A percentile compares a stretch with the other conserved stretches of the same genome.
Conservation (phyloP, 805 yeast genomes). For the Wickerhamiella nectarea region DNA sequence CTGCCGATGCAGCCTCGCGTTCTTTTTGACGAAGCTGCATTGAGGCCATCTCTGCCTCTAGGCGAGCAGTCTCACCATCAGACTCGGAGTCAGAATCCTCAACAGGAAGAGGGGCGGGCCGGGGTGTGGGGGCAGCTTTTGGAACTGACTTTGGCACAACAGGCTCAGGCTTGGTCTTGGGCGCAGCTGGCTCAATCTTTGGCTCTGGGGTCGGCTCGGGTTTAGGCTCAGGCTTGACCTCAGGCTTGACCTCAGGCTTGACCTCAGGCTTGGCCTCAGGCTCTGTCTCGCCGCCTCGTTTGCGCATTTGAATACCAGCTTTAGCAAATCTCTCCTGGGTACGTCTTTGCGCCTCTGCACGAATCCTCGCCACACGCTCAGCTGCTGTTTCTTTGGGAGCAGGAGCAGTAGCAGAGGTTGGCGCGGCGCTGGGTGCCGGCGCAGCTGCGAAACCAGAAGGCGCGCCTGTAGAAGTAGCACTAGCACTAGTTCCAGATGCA, state of each 20-base stretch:
- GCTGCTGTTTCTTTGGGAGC: slow-evolving; percentile 18
- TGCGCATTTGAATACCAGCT: slow-evolving; percentile 18
- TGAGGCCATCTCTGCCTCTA: slow-evolving; percentile 29
- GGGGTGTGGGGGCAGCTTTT: not conserved
- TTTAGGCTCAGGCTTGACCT: not conserved
- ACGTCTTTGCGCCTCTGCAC: slow-evolving; percentile 22
- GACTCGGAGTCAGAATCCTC: slow-evolving; percentile 10
- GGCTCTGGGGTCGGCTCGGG: not conserved
- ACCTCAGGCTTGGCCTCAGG: not conserved
- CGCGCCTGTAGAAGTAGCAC: not conserved
- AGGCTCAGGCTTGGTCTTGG: not conserved
- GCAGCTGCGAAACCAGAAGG: too few relatives aligned
- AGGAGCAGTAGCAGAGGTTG: slow-evolving; percentile 17
- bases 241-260: not conserved
- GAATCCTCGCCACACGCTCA: slow-evolving; percentile 21
- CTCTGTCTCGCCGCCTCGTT: not conserved
- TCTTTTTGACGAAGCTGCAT: slow-evolving; percentile 29
- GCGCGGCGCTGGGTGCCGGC: slow-evolving; percentile 1
- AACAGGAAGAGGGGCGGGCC: not conserved
- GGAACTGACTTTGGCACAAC: not conserved
- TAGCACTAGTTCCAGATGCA: not conserved
- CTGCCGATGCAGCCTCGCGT: slow-evolving; percentile 25
- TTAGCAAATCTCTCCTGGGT: slow-evolving; percentile 20
- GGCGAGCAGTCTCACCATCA: slow-evolving; percentile 26
- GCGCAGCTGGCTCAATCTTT: not conserved